Percentiles rank a stretch among this genome's conserved stretches.
These are phyloP conservation scores for Penicillium expansum DNA, from an alignment of 2,329 filamentous ascomycete genomes.

Conservation along the genomic window DNA sequence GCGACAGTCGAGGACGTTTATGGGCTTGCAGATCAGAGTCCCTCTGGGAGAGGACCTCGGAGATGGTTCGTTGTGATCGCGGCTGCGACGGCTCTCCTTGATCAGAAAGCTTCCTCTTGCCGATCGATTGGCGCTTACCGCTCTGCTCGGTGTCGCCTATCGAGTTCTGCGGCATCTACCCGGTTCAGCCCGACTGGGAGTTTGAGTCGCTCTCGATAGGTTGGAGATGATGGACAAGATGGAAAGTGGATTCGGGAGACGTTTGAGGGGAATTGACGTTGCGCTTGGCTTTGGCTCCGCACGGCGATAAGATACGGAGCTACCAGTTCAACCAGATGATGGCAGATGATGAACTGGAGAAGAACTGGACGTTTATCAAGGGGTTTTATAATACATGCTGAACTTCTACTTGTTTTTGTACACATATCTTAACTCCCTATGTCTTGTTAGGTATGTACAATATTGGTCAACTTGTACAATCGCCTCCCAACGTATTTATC, in stretches of 20 bases:
- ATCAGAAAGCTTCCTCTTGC: conserved; percentile 43
- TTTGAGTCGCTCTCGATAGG: background rate
- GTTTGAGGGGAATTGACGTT: conserved; percentile 24
- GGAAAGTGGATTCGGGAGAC: background rate
- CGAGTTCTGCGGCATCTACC: conserved; percentile 45
- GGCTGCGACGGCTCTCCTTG: conserved; percentile 34
- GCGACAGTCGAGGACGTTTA: conserved; percentile 43
- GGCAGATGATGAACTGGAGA: background rate
- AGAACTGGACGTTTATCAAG: background rate
- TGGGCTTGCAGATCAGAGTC: conserved; percentile 33
- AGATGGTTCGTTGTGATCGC: conserved; percentile 44
- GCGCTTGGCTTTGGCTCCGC: conserved; percentile 19
- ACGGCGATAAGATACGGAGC: conserved; percentile 28
- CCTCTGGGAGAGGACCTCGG: conserved; percentile 44
- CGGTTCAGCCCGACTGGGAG: conserved; percentile 32
- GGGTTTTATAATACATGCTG: background rate
- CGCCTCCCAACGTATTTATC: background rate
- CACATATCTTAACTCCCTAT: background rate
- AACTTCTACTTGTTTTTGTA: background rate
- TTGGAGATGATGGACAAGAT: conserved; percentile 9
- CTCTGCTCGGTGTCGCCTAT: conserved; percentile 41
- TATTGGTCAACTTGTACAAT: background rate
- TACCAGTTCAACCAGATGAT: background rate
- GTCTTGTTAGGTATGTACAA: background rate
- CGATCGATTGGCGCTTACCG: conserved; percentile 44